Evolutionary conservation across 805 yeast genomes (phyloP), one percentile per base, ranked within the genome.

Genomic region (Starmerella floris): DNA sequence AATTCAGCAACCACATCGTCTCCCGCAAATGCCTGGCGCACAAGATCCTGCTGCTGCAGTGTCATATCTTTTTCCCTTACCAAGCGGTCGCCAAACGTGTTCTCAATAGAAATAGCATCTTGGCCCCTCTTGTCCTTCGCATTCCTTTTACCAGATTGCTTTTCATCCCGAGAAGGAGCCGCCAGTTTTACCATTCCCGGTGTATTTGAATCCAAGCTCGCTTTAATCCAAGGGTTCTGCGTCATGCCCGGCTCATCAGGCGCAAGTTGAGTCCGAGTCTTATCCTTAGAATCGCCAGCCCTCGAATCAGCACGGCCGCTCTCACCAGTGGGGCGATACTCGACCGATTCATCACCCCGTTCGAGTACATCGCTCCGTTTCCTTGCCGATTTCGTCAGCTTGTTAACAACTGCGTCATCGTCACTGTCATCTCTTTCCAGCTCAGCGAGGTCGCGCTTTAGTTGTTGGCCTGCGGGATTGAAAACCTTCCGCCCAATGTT

Each of bases 11-110:
- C 81, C 31, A 88, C 95, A 58, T 91, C 91, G 63, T 91, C 98
- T 23, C 97, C 97, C 3, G 96, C 96, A 69, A 91, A 91, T 0
- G 97, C 98, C 57, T 85, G 79, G 47, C 79, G 75, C 48, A 91
- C 80, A 35, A 91, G 68, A 41, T 83, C 87, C 50, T 76, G 52
- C 45, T 52, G 57, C 42, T 51, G 39, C 23, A 53, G 37, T 16
- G 52, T 43, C 35, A 52, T 42, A 67, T 51, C 51, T 38, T 51
- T 48, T 26, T 45, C 50, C 3, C 56, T 50, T 10, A 51, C 49
- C 37, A 53, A 37, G 1, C 45, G 16, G 25, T 45, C 51, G 5
- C 49, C 51, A 17, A 51, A 41, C 22, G 55, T 51, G 38, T 49
- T 48, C 19, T 45, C 47, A 3, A 49, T 40, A 5, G 37, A 40